Base-by-base conservation (phyloP, 805 yeast genomes). In the Ogataea minuta region DNA sequence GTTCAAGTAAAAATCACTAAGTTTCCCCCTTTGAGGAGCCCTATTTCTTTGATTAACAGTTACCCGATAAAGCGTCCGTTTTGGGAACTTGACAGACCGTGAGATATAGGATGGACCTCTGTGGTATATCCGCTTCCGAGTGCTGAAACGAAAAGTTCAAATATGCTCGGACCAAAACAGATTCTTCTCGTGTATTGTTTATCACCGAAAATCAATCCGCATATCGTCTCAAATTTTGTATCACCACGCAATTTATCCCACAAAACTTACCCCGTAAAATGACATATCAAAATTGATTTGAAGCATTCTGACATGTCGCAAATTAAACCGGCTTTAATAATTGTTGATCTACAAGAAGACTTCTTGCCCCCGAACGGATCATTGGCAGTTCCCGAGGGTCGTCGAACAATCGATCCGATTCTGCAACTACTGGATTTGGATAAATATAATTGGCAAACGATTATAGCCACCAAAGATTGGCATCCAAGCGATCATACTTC, bases 301-400 rank as follows among this genome's bases (percentile, higher is more conserved):
- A 34, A 9, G 11, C 11, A 9, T 6, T 28, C 9, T 24, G 24
- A 35, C 33, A 29, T 24, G 36, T 32, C 35, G 11, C 28, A 34
- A 25, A 43, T 38, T 19, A 57, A 52, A 19, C 54, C 73, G 4
- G 95, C 95, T 0, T 64, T 90, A 24, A 63, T 89, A 0, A 71
- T 90, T 0, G 74, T 90, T 12, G 98, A 90, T 53, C 63, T 90
- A 10, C 97, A 90, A 57, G 80, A 84, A 47, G 97, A 91, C 57
- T 90, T 90, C 59, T 67, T 89, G 3, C 91, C 91, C 4, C 81
- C 88, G 0, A 54, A 68, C 20, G 97, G 96, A 0, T 63, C 93
- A 0, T 63, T 90, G 30, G 95, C 93, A 0, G 93, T 88, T 0
- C 52, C 67, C 0, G 66, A 70, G 6, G 96, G 95, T 4, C 67